Evolutionary conservation across 140 eudicot species (phyloP).

Genomic region (Flaveria floridana): DNA sequence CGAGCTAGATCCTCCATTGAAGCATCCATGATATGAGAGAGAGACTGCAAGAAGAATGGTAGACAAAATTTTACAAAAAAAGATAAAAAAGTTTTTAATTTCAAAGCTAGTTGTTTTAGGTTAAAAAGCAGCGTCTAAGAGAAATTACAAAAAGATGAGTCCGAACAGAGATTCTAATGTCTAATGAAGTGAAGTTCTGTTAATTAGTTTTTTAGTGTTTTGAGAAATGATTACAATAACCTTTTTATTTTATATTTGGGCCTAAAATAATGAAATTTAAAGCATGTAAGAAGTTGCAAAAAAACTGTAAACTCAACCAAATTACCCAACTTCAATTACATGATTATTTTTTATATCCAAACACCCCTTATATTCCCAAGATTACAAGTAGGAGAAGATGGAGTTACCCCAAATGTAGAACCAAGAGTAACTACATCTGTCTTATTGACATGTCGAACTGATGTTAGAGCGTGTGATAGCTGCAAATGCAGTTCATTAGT

Average conservation of each 20-base stretch:
- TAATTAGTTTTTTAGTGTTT: background rate
- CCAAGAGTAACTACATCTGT: constrained; percentile 99
- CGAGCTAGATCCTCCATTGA: constrained; percentile 99
- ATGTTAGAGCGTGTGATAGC: constrained; percentile 84
- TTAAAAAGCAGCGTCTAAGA: background rate
- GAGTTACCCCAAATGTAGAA: constrained; percentile 92
- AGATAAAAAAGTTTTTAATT: constrained; percentile 9
- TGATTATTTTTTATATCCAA: constrained; percentile 7
- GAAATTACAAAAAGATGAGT: background rate
- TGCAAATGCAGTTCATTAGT: constrained; percentile 33
- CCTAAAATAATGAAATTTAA: background rate
- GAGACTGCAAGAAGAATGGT: constrained; percentile 52
- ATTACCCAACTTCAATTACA: constrained; percentile 1
- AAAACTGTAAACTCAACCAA: background rate
- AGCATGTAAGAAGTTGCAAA: background rate
- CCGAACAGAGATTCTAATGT: constrained; percentile 2
- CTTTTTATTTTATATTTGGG: background rate
- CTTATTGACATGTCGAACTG: constrained; percentile 88
- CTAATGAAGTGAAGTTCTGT: background rate
- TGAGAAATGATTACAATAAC: background rate
- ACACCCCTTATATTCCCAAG: constrained; percentile 21
- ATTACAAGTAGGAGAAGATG: background rate
- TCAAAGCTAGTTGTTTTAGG: constrained; percentile 9
- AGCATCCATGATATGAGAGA: constrained; percentile 93
- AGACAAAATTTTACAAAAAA: constrained; percentile 18